Evolutionary conservation across 805 yeast genomes (phyloP), one percentile per base, ranked within the genome.

Genomic region (Ascoidea tarda): DNA sequence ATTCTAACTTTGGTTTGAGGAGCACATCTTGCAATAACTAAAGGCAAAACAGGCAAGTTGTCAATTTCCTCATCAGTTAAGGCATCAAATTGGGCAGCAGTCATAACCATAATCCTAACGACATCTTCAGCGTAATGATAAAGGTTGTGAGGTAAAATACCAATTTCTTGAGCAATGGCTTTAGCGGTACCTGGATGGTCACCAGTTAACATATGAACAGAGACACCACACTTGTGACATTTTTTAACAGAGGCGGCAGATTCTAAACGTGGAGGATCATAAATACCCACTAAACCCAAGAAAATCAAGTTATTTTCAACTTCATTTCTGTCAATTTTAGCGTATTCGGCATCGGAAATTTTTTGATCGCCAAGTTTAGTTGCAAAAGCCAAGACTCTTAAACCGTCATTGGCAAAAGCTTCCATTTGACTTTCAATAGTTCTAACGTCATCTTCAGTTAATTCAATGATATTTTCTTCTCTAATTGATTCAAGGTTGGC

Each of bases 171-270:
- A 16, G 91, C 90, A 69, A 84, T 84, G 5, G 90, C 87, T 54
- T 72, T 70, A 16, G 91, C 91, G 47, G 91, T 84, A 45, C 82
- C 82, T 6, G 84, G 85, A 60, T 82, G 88, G 63, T 84, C 91
- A 57, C 91, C 91, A 16, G 91, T 84, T 46, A 85, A 74, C 91
- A 84, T 84, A 59, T 81, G 87, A 49, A 84, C 90, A 57, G 81
- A 78, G 59, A 84, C 81, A 55, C 91, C 91, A 14, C 91, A 91
- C 49, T 65, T 70, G 62, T 82, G 88, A 65, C 90, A 84, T 55
- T 69, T 64, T 59, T 75, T 75, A 28, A 84, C 90, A 5, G 86
- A 76, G 10, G 70, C 76, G 8, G 79, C 76, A 14, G 87, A 78
- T 67, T 84, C 90, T 10, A 70, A 68, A 60, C 91, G 73, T 53